Conservation (phyloP, 2,329 filamentous ascomycete species). For the Lasiodiplodia sp. region DNA sequence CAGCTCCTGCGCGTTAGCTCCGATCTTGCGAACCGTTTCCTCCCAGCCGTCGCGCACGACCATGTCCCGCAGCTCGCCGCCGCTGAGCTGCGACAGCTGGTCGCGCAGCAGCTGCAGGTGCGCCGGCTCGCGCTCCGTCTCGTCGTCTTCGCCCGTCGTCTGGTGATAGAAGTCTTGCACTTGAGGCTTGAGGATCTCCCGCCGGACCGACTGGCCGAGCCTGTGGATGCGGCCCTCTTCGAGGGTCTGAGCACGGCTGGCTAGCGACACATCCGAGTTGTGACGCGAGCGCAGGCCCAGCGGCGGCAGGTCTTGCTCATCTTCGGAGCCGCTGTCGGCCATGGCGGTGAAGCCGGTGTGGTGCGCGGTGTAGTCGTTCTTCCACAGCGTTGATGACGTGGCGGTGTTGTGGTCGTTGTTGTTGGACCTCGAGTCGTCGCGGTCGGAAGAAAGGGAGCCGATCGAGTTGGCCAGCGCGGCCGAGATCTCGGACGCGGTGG, state of each 20-base stretch:
- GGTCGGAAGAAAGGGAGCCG: constrained; percentile 41
- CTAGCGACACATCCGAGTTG: constrained; percentile 72
- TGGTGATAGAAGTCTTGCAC: not conserved
- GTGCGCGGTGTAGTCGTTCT: not conserved
- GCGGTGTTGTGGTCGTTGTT: constrained; percentile 30
- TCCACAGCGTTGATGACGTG: not conserved
- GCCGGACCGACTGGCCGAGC: constrained; percentile 70
- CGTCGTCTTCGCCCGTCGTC: constrained; percentile 45
- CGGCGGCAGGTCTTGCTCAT: constrained; percentile 45
- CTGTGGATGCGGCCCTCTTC: constrained; percentile 77
- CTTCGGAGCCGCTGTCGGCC: constrained; percentile 46
- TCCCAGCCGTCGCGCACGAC: constrained; percentile 62
- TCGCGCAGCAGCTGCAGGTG: constrained; percentile 60
- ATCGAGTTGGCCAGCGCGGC: constrained; percentile 40
- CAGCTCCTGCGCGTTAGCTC: constrained; percentile 72
- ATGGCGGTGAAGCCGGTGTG: not conserved
- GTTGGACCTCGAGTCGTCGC: constrained; percentile 41
- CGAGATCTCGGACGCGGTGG: constrained; percentile 35
- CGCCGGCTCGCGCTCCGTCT: constrained; percentile 41
- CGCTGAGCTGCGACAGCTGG: constrained; percentile 69
- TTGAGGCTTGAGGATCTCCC: constrained; percentile 59
- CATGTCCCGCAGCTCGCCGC: constrained; percentile 59
- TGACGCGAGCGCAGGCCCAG: constrained; percentile 62
- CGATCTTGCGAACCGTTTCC: constrained; percentile 67
- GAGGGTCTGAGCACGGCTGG: constrained; percentile 67